Base-by-base conservation (phyloP, 208 protist genomes). In the Wallacemonas rigidus region DNA sequence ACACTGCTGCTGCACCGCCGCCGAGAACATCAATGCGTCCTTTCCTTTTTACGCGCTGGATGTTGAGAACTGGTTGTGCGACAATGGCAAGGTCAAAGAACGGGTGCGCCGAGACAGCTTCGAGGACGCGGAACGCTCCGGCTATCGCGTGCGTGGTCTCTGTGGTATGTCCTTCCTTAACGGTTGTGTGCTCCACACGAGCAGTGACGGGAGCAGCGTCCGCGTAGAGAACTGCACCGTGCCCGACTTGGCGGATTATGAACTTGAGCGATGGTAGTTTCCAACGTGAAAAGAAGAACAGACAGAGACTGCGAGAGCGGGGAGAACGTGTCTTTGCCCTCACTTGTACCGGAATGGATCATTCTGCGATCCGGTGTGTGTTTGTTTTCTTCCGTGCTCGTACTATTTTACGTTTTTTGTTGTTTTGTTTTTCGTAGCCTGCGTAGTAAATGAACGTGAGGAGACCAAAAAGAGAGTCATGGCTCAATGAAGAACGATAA, bases 41-140 rank as follows among this genome's bases (percentile, higher is more conserved):
- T 84, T 78, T 65, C 90, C 90, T 5, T 89, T 86, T 55, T 89
- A 92, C 63, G 80, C 80, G 7, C 3, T 90, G 1, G 85, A 88
- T 63, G 81, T 88, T 45, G 87, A 95, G 78, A 55, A 87, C 41
- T 93, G 90, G 86, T n/a, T 91, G 17, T 95, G 90, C 62, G 80
- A 72, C 17, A 85, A 91, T 26, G 86, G 90, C 9, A 71, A 81
- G 6, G 79, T 82, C 45, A 92, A 93, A 75, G 83, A 95, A 72
- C 82, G 90, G n/a, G 73, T 95, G 12, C 83, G 90, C 35, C 76
- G 86, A 0, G 85, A 90, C 51, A 74, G 53, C 15, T 81, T 74
- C 48, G 73, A 78, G 26, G 70, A 64, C 12, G 56, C 2, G 1
- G 62, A 82, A n/a, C 47, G 64, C 11, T 77, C 79, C 70, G 90